Evolutionary conservation across 108 stramenopile genomes (phyloP).

Genomic region (Licmophora abbreviata): DNA sequence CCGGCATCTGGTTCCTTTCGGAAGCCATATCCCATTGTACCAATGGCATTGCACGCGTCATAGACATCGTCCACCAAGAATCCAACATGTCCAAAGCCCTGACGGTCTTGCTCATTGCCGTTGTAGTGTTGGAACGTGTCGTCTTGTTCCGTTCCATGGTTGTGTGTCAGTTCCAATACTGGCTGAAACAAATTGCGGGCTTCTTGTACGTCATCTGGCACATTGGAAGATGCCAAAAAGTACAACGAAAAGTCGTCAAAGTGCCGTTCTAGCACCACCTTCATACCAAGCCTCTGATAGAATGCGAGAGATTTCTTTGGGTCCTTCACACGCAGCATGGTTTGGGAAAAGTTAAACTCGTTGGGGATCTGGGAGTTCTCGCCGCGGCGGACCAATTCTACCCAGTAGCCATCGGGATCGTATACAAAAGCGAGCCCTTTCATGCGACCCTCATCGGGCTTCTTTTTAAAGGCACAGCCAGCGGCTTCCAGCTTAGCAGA

Average conservation of each 20-base stretch:
- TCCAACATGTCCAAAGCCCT: slow-evolving; percentile 97
- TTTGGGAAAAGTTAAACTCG: slow-evolving; percentile 85
- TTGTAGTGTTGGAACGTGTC: slow-evolving; percentile 71
- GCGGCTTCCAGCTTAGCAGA: slow-evolving; percentile 69
- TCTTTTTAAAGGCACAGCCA: slow-evolving; percentile 90
- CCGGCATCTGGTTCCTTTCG: slow-evolving; percentile 73
- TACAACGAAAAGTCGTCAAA: slow-evolving; percentile 89
- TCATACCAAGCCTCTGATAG: slow-evolving; percentile 85
- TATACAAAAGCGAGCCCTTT: slow-evolving; percentile 90
- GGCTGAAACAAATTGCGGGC: slow-evolving; percentile 53
- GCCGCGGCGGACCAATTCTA: slow-evolving; percentile 66
- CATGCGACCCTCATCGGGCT: slow-evolving; percentile 89
- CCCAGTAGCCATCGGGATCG: slow-evolving; percentile 87
- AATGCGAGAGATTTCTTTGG: slow-evolving; percentile 78
- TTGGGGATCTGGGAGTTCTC: slow-evolving; percentile 31
- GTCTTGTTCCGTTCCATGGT: slow-evolving; percentile 90
- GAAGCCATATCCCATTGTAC: slow-evolving; percentile 71
- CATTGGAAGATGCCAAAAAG: slow-evolving; percentile 79
- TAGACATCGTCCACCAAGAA: slow-evolving; percentile 96
- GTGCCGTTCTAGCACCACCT: slow-evolving; percentile 62
- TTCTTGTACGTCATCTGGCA: slow-evolving; percentile 16
- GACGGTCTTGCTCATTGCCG: slow-evolving; percentile 93
- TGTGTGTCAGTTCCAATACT: slow-evolving; percentile 90
- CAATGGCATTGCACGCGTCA: slow-evolving; percentile 74
- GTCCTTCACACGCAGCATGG: slow-evolving; percentile 96